phyloP scores from a whole-genome alignment of 352 stramenopile genomes.

The Pythium sukuiense region DNA sequence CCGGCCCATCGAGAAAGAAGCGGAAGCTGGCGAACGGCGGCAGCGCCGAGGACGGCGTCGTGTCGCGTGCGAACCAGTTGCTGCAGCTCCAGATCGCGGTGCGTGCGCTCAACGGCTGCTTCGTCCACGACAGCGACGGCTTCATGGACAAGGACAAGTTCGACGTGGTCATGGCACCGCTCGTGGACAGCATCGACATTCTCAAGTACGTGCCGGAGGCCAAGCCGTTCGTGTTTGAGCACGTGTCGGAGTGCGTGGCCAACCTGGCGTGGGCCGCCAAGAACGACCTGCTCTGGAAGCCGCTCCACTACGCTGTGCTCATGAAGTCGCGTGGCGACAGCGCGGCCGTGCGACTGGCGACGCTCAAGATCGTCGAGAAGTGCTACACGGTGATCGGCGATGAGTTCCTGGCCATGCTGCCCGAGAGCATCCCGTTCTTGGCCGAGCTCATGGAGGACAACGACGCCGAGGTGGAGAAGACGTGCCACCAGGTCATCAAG shows the following conservation, averaged over 20 bases:
- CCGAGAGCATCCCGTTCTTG: slow-evolving; percentile 89
- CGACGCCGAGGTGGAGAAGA: slow-evolving; percentile 78
- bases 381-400: slow-evolving; percentile 87
- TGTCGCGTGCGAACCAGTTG: slow-evolving; percentile 36
- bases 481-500: slow-evolving; percentile 87
- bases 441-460: slow-evolving; percentile 89
- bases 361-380: slow-evolving; percentile 80
- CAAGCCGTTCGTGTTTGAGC: slow-evolving; percentile 66
- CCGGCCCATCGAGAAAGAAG: slow-evolving; percentile 48
- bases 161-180: slow-evolving; percentile 61
- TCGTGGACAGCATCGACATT: slow-evolving; percentile 80
- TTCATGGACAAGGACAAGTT: slow-evolving; percentile 90
- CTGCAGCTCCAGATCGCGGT: slow-evolving; percentile 61
- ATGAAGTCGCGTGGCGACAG: slow-evolving; percentile 84
- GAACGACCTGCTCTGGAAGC: slow-evolving; percentile 89
- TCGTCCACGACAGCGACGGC: slow-evolving; percentile 82
- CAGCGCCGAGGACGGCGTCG: slow-evolving; percentile 17
- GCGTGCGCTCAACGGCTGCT: slow-evolving; percentile 78
- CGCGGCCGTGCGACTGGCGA: slow-evolving; percentile 64
- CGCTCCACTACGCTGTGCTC: slow-evolving; percentile 84
- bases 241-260: slow-evolving; percentile 63
- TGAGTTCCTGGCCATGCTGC: slow-evolving; percentile 88
- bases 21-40: slow-evolving; percentile 41
- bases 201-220: slow-evolving; percentile 42
- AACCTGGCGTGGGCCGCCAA: slow-evolving; percentile 85